Conservation (phyloP, 73 alveolate genomes). For the Stentor coeruleus region DNA sequence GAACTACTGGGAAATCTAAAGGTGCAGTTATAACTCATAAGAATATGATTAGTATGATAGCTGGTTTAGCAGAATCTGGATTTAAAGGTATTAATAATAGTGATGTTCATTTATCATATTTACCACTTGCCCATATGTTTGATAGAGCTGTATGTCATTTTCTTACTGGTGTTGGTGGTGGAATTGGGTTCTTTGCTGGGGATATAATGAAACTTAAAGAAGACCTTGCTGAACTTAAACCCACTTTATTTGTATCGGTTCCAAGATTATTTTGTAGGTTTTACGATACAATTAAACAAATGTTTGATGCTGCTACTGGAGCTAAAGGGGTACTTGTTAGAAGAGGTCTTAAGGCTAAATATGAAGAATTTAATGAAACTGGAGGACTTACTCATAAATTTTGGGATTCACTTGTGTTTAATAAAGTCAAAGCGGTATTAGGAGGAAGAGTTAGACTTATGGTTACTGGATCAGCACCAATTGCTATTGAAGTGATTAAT, state of each 20-base stretch:
- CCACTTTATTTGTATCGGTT: conserved; percentile 72
- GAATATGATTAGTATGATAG: conserved; percentile 34
- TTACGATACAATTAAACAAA: conserved; percentile 51
- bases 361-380: background rate
- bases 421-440: conserved; percentile 36
- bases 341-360: conserved; percentile 38
- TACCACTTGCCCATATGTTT: background rate
- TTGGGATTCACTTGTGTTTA: conserved; percentile 53
- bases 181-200: conserved; percentile 64
- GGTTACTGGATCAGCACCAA: conserved; percentile 75
- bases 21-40: conserved; percentile 48
- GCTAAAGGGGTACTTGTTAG: conserved; percentile 27
- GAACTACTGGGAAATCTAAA: conserved; percentile 74
- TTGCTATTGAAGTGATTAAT: conserved; percentile 56
- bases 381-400: conserved; percentile 56
- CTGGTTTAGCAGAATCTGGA: conserved; percentile 43
- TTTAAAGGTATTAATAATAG: background rate
- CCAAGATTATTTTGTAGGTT: conserved; percentile 77
- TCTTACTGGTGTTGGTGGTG: background rate
- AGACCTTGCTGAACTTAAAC: conserved; percentile 62
- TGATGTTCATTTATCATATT: conserved; percentile 14
- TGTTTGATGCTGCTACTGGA: conserved; percentile 41
- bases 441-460: conserved; percentile 75
- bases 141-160: background rate
- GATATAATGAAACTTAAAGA: conserved; percentile 52